Base-by-base conservation (phyloP, 2,329 filamentous ascomycete species). In the Dactylellina haptotyla region DNA sequence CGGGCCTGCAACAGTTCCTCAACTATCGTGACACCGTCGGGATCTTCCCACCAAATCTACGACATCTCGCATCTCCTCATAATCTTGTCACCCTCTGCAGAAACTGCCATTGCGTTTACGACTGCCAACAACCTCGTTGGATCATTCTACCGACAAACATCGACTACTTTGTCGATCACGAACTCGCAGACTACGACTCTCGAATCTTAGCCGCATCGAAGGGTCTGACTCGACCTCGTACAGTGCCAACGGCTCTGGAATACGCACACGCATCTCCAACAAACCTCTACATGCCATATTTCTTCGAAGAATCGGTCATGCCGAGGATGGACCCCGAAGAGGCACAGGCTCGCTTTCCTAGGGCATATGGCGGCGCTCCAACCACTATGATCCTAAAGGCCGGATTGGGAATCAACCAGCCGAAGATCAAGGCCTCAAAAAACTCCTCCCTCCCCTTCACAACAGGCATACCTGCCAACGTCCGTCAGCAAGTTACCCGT, bases 51-150 rank as follows among this genome's bases (percentile, higher is more conserved):
- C 67, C 67, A n/a, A 72, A 59, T 28, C 46, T 72, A n/a, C 59
- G 67, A 18, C 67, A 72, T 61, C 45, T 72, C 8, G 67, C 67
- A 48, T 72, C 67, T 51, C 67, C 67, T 23, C 67, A 72, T 25
- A 72, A 72, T 23, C 67, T 72, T 12, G 67, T 72, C 25, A 72
- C 67, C 26, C 67, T 72, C n/a, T 72, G 67, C 18, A 28, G 67
- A 32, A 72, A 72, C 46, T 72, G 67, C 14, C 67, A 72, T 18
- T 72, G 67, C 18, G 67, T 72, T 8, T 72, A 72, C 20, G 67
- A 72, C 26, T 72, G 59, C 28, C 67, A 72, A 26, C 67, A 72
- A 65, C 67, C 67, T 20, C 67, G 67, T 45, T 72, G 67, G 67
- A 72, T 72, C 25, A 72, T 72, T 4, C 37, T 72, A n/a, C 67